Conservation (phyloP, 768 basidiomycete species). For the Kwoniella dendrophila region DNA sequence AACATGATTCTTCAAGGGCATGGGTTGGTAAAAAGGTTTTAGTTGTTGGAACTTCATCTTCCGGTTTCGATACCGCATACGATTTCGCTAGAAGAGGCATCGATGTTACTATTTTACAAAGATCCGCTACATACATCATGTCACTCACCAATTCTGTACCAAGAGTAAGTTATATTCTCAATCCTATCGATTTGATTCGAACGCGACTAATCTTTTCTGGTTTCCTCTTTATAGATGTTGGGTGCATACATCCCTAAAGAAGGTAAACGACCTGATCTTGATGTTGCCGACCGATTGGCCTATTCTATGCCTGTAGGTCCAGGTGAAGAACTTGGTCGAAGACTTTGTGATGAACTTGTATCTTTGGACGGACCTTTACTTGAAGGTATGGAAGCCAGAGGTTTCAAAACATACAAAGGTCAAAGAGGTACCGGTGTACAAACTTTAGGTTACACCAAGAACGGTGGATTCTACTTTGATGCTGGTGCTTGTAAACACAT, state of each 20-base stretch:
- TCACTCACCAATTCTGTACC: constrained; percentile 59
- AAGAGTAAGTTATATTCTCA: constrained; percentile 5
- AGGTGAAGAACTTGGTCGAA: constrained; percentile 19
- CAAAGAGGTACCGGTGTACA: constrained; percentile 23
- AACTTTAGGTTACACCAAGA: constrained; percentile 29
- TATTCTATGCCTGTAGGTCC: constrained; percentile 25
- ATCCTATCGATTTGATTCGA: background rate
- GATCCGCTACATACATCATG: constrained; percentile 65
- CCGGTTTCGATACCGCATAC: constrained; percentile 60
- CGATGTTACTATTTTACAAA: constrained; percentile 61
- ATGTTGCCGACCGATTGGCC: constrained; percentile 11
- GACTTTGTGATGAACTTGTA: constrained; percentile 2
- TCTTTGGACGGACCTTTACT: constrained; percentile 18
- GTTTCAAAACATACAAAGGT: constrained; percentile 32
- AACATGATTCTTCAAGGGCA: constrained; percentile 64
- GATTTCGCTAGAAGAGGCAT: constrained; percentile 61
- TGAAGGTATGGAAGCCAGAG: constrained; percentile 24
- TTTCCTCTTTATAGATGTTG: no score
- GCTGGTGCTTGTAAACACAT: constrained; percentile 36
- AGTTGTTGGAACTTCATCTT: constrained; percentile 68
- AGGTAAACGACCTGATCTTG: constrained; percentile 26
- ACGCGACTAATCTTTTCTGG: no score
- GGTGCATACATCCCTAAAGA: constrained; percentile 21
- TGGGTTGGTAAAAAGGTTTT: constrained; percentile 67
- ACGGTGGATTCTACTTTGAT: constrained; percentile 40